phyloP scores from a whole-genome alignment of 805 yeast genomes.

The Zygoascus bituminiphila region DNA sequence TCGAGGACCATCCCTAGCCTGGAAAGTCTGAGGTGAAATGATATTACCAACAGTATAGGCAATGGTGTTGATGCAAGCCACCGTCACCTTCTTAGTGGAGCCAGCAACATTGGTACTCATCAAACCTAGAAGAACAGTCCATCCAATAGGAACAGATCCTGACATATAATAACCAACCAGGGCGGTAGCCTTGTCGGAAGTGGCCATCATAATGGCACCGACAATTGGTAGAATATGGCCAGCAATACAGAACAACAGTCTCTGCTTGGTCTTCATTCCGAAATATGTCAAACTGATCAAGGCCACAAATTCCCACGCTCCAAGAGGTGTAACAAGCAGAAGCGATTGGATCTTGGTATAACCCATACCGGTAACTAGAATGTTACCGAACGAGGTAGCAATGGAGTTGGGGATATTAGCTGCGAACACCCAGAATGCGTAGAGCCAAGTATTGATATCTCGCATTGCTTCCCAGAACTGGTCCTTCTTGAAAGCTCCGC shows the following conservation, averaged over 20 bases:
- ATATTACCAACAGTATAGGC: constrained; percentile 64
- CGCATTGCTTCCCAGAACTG: constrained; percentile 38
- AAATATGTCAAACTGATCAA: constrained; percentile 25
- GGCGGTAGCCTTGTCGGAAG: constrained; percentile 31
- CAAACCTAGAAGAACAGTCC: constrained; percentile 34
- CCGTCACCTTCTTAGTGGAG: constrained; percentile 56
- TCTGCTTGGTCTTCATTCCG: constrained; percentile 9
- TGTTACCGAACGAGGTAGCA: constrained; percentile 15
- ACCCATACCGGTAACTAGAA: constrained; percentile 33
- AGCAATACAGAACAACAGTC: constrained; percentile 35
- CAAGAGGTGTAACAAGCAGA: constrained; percentile 37
- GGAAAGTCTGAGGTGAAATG: constrained; percentile 67
- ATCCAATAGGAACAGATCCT: constrained; percentile 23
- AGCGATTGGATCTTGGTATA: constrained; percentile 26
- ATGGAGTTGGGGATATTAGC: constrained; percentile 10
- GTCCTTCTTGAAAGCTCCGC: constrained; percentile 32
- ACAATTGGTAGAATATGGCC: constrained; percentile 41
- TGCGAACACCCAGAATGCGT: constrained; percentile 19
- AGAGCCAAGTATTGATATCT: constrained; percentile 34
- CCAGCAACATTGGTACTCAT: constrained; percentile 53
- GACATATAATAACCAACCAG: constrained; percentile 36
- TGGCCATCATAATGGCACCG: constrained; percentile 39
- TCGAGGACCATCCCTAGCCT: constrained; percentile 46
- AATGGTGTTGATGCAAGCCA: constrained; percentile 49
- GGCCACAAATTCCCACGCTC: constrained; percentile 40